Conservation (phyloP, 768 basidiomycete species). For the Peribolospora kevripleyi region DNA sequence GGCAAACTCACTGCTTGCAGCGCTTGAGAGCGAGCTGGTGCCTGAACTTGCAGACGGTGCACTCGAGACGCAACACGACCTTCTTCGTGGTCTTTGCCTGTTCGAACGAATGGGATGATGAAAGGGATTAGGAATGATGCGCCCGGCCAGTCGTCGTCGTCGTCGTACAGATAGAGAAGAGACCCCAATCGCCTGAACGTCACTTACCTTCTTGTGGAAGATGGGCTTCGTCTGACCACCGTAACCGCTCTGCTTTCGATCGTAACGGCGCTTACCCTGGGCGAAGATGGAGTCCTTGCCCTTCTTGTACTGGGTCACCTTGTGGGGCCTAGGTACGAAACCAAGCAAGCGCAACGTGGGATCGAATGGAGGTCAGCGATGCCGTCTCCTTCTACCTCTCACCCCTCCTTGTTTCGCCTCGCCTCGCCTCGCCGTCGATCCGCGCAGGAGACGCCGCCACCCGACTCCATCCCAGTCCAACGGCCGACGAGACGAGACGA, state of each 20-base stretch:
- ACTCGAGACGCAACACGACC: slow-evolving; percentile 91
- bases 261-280: slow-evolving; percentile 99
- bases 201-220: slow-evolving; percentile 92
- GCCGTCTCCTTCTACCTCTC: slow-evolving; percentile 1
- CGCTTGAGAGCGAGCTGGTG: slow-evolving; percentile 57
- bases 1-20: slow-evolving; percentile 75
- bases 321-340: slow-evolving; percentile 47
- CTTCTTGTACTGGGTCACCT: slow-evolving; percentile 99
- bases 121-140: background rate
- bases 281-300: slow-evolving; percentile 95
- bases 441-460: background rate
- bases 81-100: slow-evolving; percentile 99
- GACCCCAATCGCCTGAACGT: background rate
- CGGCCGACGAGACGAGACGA: too few relatives aligned
- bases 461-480: too few relatives aligned
- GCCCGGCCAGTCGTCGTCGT: too few relatives aligned
- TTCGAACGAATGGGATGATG: background rate
- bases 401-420: background rate
- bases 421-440: background rate
- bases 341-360: slow-evolving; percentile 10
- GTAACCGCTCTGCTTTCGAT: slow-evolving; percentile 91
- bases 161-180: background rate
- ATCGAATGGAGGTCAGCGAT: slow-evolving; percentile 3
- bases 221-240: slow-evolving; percentile 99
- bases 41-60: slow-evolving; percentile 88